Conservation (phyloP, 2,329 filamentous ascomycete species). For the Paecilomyces sp. region DNA sequence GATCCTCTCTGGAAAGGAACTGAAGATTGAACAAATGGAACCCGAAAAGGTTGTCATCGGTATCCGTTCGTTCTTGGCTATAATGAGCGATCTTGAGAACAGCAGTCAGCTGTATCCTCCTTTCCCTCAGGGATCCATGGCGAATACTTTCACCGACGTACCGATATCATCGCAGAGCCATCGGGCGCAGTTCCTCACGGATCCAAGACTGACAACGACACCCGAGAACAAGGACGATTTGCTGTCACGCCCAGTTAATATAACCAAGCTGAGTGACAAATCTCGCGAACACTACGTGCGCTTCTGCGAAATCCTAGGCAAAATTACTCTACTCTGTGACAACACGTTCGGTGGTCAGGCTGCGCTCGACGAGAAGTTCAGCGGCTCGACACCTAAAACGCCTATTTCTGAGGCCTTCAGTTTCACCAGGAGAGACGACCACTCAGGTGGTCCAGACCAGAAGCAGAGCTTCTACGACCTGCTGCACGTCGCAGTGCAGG, state of each 20-base stretch:
- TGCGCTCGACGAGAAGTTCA: conserved; percentile 91
- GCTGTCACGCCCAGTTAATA: conserved; percentile 48
- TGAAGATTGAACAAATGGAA: conserved; percentile 86
- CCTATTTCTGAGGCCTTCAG: conserved; percentile 92
- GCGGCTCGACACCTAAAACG: conserved; percentile 78
- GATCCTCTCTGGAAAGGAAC: conserved; percentile 68
- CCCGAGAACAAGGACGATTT: conserved; percentile 23
- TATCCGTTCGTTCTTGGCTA: conserved; percentile 85
- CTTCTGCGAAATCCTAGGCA: conserved; percentile 91
- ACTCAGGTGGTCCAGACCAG: conserved; percentile 66
- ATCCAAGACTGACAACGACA: conserved; percentile 20
- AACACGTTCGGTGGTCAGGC: conserved; percentile 96
- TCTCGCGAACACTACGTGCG: conserved; percentile 79
- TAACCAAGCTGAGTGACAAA: conserved; percentile 60
- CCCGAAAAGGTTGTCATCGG: conserved; percentile 97
- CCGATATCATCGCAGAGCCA: conserved; percentile 27
- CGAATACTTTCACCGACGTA: conserved; percentile 29
- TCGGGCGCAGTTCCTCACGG: conserved; percentile 29
- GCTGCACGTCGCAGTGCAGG: conserved; percentile 90
- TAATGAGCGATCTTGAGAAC: conserved; percentile 88
- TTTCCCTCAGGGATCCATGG: conserved; percentile 62
- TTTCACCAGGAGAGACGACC: conserved; percentile 75
- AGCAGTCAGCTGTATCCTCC: conserved; percentile 69
- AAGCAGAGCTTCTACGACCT: conserved; percentile 95
- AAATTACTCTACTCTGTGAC: conserved; percentile 93